Conservation (phyloP, 1,284 basidiomycete species). For the Sporisorium graminicola region DNA sequence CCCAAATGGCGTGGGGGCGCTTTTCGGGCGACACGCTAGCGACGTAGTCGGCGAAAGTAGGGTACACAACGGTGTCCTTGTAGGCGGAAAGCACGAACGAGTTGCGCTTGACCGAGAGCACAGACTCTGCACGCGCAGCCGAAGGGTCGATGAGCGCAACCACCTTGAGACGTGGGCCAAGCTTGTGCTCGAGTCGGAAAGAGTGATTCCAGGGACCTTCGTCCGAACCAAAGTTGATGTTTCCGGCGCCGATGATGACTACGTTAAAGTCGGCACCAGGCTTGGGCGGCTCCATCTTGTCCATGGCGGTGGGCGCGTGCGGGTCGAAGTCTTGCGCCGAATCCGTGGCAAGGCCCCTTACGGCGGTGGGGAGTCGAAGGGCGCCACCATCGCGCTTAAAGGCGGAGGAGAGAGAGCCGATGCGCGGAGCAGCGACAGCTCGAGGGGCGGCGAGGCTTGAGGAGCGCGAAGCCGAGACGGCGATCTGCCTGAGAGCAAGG, state of each 20-base stretch:
- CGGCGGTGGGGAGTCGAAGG: conserved; percentile 19
- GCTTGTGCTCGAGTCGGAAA: conserved; percentile 75
- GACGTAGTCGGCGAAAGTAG: conserved; percentile 86
- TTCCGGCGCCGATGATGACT: conserved; percentile 67
- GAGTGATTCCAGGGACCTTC: conserved; percentile 70
- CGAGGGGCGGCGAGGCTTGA: conserved; percentile 26
- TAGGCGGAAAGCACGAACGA: conserved; percentile 95
- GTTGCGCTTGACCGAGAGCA: conserved; percentile 89
- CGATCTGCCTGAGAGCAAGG: conserved; percentile 41
- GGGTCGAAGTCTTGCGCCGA: conserved; percentile 60
- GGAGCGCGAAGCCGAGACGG: conserved; percentile 44
- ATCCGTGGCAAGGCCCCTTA: conserved; percentile 26
- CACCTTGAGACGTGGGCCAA: conserved; percentile 95
- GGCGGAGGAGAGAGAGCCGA: conserved; percentile 18
- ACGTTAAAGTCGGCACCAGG: conserved; percentile 69
- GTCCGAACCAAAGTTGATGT: conserved; percentile 67
- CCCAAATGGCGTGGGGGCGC: conserved; percentile 79
- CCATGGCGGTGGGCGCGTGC: conserved; percentile 63
- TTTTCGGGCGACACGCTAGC: conserved; percentile 75
- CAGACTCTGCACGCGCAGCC: conserved; percentile 81
- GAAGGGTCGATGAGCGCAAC: conserved; percentile 93
- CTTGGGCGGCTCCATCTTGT: conserved; percentile 67
- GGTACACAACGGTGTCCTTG: conserved; percentile 88
- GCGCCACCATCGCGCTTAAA: conserved; percentile 22
- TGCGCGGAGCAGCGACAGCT: conserved; percentile 18